Evolutionary conservation across 306 rosid genomes (phyloP).

Genomic region (Gynostemma pentaphyllum): DNA sequence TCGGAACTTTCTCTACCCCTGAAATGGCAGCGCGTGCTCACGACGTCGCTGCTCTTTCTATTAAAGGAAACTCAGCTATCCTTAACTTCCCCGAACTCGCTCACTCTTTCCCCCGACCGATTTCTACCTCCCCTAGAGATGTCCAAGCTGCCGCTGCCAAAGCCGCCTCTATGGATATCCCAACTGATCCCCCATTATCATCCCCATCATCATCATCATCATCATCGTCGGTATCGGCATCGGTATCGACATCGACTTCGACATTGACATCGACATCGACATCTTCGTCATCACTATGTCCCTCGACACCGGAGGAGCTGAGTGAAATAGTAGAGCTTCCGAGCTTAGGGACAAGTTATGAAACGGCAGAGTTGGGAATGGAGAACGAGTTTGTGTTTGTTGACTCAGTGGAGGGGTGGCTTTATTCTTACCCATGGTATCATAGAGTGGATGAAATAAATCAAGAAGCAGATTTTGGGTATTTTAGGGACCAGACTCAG

Average conservation of each 20-base stretch:
- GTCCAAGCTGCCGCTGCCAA: conserved; percentile 83
- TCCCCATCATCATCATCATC: neutral
- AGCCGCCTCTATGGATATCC: conserved; percentile 65
- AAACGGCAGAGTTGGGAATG: conserved; percentile 23
- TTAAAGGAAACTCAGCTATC: conserved; percentile 75
- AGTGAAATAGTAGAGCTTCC: conserved; percentile 73
- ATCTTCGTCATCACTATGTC: neutral
- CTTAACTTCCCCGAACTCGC: conserved; percentile 88
- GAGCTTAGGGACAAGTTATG: conserved; percentile 29
- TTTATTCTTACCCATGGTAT: conserved; percentile 31
- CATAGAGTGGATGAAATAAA: conserved; percentile 31
- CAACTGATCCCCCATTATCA: neutral
- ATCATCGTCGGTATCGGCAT: conserved; percentile 4
- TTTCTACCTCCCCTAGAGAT: conserved; percentile 60
- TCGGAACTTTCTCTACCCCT: conserved; percentile 76
- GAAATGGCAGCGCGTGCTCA: conserved; percentile 99
- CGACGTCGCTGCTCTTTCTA: conserved; percentile 75
- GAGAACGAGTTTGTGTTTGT: conserved; percentile 33
- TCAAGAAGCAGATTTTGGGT: conserved; percentile 16
- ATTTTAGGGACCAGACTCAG: conserved; percentile 28
- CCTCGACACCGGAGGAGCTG: conserved; percentile 53
- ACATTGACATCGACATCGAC: conserved; percentile 17
- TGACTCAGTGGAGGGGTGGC: conserved; percentile 40
- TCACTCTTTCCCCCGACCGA: conserved; percentile 57
- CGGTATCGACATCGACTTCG: conserved; percentile 18